A percentile compares a stretch with the other conserved stretches of the same genome.
phyloP scores from a whole-genome alignment of 2,329 filamentous ascomycete genomes.

The Geoglossum cookeanum region DNA sequence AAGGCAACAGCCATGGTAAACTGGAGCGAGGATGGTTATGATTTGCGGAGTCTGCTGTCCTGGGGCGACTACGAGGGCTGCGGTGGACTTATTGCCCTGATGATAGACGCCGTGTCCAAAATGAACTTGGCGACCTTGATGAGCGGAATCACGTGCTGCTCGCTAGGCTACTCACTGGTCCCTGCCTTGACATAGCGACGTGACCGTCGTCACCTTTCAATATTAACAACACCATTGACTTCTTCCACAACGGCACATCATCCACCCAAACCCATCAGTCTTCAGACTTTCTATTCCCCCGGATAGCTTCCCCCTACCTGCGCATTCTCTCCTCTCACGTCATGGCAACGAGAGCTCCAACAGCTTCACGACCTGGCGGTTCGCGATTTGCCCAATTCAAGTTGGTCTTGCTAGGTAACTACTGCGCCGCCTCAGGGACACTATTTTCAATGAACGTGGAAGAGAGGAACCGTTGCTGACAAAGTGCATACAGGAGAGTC shows the following conservation, averaged over 20 bases:
- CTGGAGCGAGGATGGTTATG: constrained; percentile 56
- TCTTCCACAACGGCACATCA: neutral
- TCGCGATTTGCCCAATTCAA: constrained; percentile 97
- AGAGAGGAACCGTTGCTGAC: constrained; percentile 7
- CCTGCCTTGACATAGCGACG: neutral
- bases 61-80: neutral
- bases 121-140: neutral
- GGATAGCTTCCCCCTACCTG: neutral
- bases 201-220: neutral
- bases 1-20: constrained; percentile 30
- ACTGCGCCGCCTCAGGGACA: constrained; percentile 4
- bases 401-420: constrained; percentile 81
- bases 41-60: constrained; percentile 32
- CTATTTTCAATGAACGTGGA: neutral
- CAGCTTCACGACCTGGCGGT: constrained; percentile 41
- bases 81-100: neutral
- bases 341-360: neutral
- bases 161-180: neutral
- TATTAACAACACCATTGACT: neutral
- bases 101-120: neutral
- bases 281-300: neutral
- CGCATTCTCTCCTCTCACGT: neutral
- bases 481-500: constrained; percentile 56
- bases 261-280: neutral
- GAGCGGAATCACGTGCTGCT: neutral